Evolutionary conservation across 2,329 filamentous ascomycete species (phyloP).

Genomic region (Dothidotthia symphoricarpi): DNA sequence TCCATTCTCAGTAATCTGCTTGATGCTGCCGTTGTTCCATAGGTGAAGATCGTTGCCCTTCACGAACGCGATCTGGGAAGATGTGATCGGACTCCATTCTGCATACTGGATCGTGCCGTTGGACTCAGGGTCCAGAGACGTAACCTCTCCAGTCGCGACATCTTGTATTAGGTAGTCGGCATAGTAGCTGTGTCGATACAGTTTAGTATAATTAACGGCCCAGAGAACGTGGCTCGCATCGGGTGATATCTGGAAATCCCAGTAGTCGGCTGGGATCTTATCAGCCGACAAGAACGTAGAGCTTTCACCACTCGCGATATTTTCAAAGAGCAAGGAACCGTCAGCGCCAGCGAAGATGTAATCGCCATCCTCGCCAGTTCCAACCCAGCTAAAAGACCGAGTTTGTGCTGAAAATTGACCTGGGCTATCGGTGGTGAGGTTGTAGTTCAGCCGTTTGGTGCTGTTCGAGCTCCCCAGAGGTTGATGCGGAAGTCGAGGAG

Average conservation of each 20-base stretch:
- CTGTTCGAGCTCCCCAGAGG: slow-evolving; percentile 54
- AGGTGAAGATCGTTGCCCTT: slow-evolving; percentile 65
- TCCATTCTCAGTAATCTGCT: slow-evolving; percentile 60
- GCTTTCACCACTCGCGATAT: slow-evolving; percentile 59
- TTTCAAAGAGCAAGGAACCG: slow-evolving; percentile 59
- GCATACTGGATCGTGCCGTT: slow-evolving; percentile 67
- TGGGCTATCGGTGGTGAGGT: slow-evolving; percentile 55
- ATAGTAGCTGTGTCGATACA: slow-evolving; percentile 67
- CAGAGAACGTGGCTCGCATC: slow-evolving; percentile 61
- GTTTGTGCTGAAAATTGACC: slow-evolving; percentile 45
- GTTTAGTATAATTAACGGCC: slow-evolving; percentile 65
- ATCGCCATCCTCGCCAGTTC: slow-evolving; percentile 59
- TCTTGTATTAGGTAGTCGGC: slow-evolving; percentile 66
- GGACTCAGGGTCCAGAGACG: slow-evolving; percentile 59
- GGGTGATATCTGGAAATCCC: slow-evolving; percentile 61
- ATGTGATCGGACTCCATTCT: slow-evolving; percentile 55
- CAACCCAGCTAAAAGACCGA: slow-evolving; percentile 56
- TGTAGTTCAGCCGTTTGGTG: slow-evolving; percentile 58
- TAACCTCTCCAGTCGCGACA: slow-evolving; percentile 55
- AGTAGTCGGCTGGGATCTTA: slow-evolving; percentile 55
- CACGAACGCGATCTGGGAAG: slow-evolving; percentile 64
- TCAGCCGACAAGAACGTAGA: slow-evolving; percentile 59
- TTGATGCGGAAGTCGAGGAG: slow-evolving; percentile 55
- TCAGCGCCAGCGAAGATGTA: slow-evolving; percentile 56
- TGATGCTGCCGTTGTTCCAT: slow-evolving; percentile 54